Conservation (phyloP, 129 eudicot genomes). For the Silybum marianum region DNA sequence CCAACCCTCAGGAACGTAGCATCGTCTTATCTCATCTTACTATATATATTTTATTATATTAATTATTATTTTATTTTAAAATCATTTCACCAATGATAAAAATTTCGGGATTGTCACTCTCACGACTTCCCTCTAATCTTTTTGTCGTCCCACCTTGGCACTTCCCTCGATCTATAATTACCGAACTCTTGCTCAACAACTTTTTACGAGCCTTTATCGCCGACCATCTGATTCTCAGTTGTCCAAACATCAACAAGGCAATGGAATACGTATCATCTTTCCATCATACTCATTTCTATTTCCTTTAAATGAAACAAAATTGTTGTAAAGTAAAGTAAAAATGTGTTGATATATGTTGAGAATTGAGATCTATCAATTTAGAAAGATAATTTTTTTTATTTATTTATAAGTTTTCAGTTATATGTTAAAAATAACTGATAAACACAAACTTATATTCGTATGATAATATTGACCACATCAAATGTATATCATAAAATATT, state of each 20-base stretch:
- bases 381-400: not conserved
- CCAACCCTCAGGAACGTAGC: too few species aligned
- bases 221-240: not conserved
- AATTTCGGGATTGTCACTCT: not conserved
- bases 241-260: not conserved
- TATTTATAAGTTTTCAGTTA: not conserved
- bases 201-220: not conserved
- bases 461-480: not conserved
- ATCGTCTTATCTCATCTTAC: not conserved
- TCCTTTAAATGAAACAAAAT: not conserved
- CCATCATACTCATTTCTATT: not conserved
- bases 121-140: not conserved
- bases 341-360: not conserved
- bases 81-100: not conserved
- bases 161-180: not conserved
- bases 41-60: too few species aligned
- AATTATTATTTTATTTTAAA: too few species aligned
- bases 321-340: not conserved
- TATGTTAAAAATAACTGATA: not conserved
- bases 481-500: not conserved
- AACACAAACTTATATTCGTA: too few species aligned
- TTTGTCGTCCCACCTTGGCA: not conserved
- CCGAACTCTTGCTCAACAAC: not conserved
- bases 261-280: not conserved
- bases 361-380: not conserved